Percentiles rank a stretch among this genome's conserved stretches.
Conservation (phyloP, 192 early-diverging fungal species). For the Entophlyctis helioformis region DNA sequence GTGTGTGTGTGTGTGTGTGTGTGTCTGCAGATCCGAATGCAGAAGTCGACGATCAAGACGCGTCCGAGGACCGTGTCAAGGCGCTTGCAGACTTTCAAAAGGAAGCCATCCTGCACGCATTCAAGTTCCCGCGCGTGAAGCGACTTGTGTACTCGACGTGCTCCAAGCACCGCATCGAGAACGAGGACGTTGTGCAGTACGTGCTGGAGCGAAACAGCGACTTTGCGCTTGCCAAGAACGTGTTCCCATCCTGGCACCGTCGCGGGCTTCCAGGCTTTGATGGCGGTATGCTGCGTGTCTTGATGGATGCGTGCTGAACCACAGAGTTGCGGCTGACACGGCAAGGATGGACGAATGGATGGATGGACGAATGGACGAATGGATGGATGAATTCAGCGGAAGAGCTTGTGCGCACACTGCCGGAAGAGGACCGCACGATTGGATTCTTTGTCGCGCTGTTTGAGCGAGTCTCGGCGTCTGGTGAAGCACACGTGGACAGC, state of each 20-base stretch:
- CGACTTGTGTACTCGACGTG: conserved; percentile 92
- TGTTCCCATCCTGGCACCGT: conserved; percentile 69
- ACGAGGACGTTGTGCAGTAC: conserved; percentile 83
- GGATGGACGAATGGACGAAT: conserved; percentile 1
- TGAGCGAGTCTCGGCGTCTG: conserved; percentile 28
- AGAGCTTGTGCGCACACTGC: conserved; percentile 61
- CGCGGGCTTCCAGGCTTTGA: conserved; percentile 51
- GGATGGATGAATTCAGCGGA: conserved; percentile 36
- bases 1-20: no score
- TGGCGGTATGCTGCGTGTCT: conserved; percentile 3
- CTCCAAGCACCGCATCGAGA: conserved; percentile 83
- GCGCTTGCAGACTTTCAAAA: conserved; percentile 81
- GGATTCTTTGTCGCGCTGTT: conserved; percentile 98
- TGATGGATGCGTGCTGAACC: background rate
- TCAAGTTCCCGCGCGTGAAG: conserved; percentile 65
- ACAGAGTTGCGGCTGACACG: background rate
- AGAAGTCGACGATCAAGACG: no score
- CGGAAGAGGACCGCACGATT: conserved; percentile 72
- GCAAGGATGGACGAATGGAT: conserved; percentile 4
- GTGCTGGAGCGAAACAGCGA: conserved; percentile 42
- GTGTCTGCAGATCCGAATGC: no score
- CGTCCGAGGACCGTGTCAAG: no score
- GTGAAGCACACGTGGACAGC: background rate
- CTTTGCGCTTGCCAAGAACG: conserved; percentile 40
- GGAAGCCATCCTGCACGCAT: conserved; percentile 66